Evolutionary conservation across 2,329 filamentous ascomycete genomes (phyloP), one percentile per base, ranked within the genome.

Genomic region (Emydomyces testavorans): DNA sequence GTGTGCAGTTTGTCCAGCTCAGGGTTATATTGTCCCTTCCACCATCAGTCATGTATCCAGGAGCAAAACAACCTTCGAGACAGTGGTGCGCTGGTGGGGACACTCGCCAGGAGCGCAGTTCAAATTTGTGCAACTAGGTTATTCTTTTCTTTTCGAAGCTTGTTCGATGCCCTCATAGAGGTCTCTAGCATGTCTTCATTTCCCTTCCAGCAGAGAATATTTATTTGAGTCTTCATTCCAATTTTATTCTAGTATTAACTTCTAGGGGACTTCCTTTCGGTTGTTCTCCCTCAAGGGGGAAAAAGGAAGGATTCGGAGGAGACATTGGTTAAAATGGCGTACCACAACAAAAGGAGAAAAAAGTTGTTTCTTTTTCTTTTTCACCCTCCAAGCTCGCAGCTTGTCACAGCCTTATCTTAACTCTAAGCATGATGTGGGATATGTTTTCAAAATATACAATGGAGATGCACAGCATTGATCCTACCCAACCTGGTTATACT

Each of bases 31-130:
- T 20, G 16, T 21, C 28, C 32, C 32, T 35, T 32, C 39, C 39
- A n/a, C 39, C 21, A 15, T 28, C 39, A 32, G 28, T 42, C 39
- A 42, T 42, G 28, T 28, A 42, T 32, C 7, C n/a, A 29, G 35
- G 11, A 10, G 21, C 18, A 6, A 15, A 42, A 8, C 26, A n/a
- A 32, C 6, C n/a, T 32, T 23, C 16, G 13, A 31, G 39, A 32
- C 39, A 32, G 39, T 31, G 26, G 28, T 23, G 16, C 26, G 39
- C 28, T n/a, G 15, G 39, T 21, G 38, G 18, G 35, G 18, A 37
- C 10, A 7, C 2, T 41, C n/a, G 23, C 5, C 23, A 32, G n/a
- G 39, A 31, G 24, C 11, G 28, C 21, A 16, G 28, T 42, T 21
- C 39, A 13, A 28, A 42, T 10, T 32, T 42, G 26, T 10, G 11